Evolutionary conservation across 306 rosid species (phyloP), one percentile per base, ranked within the genome.

Genomic region (Ceratonia siliqua): DNA sequence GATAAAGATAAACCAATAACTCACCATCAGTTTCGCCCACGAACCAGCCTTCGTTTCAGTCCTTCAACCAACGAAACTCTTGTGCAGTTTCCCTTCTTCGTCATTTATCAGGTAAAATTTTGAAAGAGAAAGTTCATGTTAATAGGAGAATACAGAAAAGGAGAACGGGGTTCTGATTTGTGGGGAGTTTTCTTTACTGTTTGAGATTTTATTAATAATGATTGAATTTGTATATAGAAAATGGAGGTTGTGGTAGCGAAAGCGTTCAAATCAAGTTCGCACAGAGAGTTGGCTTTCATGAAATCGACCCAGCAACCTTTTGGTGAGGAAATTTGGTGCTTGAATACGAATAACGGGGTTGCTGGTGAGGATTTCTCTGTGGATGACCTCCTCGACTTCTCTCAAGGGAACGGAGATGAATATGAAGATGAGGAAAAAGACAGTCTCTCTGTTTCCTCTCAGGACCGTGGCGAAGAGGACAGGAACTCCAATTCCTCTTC

Each of bases 181-280:
- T 56, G 22, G 12, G 33, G 0, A 7, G 1, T 39, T 39, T 10
- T 42, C 38, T 5, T 57, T 11, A 68, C 2, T 2, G 32, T 36
- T 45, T 54, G 22, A 1, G 7, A 1, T 18, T 35, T 35, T n/a
- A 15, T 35, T 62, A 49, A 45, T 73, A 58, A 58, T 65, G 78
- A 13, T 65, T 76, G 9, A 42, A 59, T 83, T 78, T 84, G 64
- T 64, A 0, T 48, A 32, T 50, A 83, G 92, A 83, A 83, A 79
- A 94, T 94, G 98, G 96, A 91, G 79, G 76, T 81, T 80, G 82
- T 83, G 55, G 86, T 79, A 20, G 94, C 84, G 2, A 82, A 39
- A 72, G 98, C 98, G 12, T 88, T 93, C 76, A 93, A 88, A 79
- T 79, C 96, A 17, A 93, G 98, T 81, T 78, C 86, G 39, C 72